phyloP scores from a whole-genome alignment of 345 rosid species.

The Barbarea vulgaris region DNA sequence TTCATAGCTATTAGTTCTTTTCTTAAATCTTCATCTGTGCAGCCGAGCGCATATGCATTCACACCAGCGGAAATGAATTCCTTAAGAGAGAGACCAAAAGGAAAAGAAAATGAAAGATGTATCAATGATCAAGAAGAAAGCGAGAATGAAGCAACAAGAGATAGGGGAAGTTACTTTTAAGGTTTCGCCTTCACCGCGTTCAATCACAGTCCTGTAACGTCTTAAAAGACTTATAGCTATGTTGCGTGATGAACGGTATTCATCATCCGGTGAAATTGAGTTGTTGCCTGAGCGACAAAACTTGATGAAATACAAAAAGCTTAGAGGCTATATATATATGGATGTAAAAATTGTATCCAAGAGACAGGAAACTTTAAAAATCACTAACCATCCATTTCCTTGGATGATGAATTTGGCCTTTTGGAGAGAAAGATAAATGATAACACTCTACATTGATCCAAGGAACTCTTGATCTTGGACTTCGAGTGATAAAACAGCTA shows the following conservation, averaged over 20 bases:
- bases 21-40: slow-evolving; percentile 74
- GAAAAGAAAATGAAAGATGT: neutral
- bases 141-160: neutral
- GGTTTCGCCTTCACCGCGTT: slow-evolving; percentile 94
- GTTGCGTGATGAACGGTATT: slow-evolving; percentile 85
- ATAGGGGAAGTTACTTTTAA: slow-evolving; percentile 54
- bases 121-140: slow-evolving; percentile 16
- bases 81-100: slow-evolving; percentile 41
- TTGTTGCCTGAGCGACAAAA: slow-evolving; percentile 51
- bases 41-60: slow-evolving; percentile 87
- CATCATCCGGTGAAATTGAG: slow-evolving; percentile 61
- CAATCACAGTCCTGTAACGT: slow-evolving; percentile 79
- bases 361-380: neutral
- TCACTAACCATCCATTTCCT: slow-evolving; percentile 65
- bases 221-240: slow-evolving; percentile 84
- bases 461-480: slow-evolving; percentile 33
- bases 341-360: neutral
- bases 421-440: slow-evolving; percentile 47
- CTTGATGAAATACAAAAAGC: slow-evolving; percentile 35
- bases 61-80: slow-evolving; percentile 89
- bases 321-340: neutral
- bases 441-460: slow-evolving; percentile 34
- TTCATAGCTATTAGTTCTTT: slow-evolving; percentile 71
- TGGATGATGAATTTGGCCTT: slow-evolving; percentile 41
- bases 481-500: slow-evolving; percentile 34